phyloP scores from a whole-genome alignment of 2,329 filamentous ascomycete genomes.

The Calonectria honghensis region DNA sequence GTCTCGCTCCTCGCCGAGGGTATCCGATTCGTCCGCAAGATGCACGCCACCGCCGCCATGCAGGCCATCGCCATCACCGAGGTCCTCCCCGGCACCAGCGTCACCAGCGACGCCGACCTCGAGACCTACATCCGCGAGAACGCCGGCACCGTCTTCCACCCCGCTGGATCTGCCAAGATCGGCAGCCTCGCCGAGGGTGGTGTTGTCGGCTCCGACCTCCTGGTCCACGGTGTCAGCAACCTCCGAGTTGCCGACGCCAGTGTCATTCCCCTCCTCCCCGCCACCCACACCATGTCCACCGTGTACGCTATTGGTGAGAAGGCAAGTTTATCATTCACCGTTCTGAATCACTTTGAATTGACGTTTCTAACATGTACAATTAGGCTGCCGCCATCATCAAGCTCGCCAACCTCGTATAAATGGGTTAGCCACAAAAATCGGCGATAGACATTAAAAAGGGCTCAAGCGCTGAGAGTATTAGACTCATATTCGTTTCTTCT shows the following conservation, averaged over 20 bases:
- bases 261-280: conserved; percentile 53
- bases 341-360: background rate
- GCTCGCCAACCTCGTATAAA: conserved; percentile 5
- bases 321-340: background rate
- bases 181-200: conserved; percentile 64
- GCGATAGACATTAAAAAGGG: background rate
- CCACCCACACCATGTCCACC: conserved; percentile 53
- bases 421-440: background rate
- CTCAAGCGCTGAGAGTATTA: background rate
- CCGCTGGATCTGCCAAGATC: conserved; percentile 58
- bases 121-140: conserved; percentile 43
- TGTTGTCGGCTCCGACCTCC: conserved; percentile 52
- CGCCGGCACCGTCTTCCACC: conserved; percentile 47
- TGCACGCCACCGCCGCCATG: background rate
- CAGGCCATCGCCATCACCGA: background rate
- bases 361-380: background rate
- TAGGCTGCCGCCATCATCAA: conserved; percentile 14
- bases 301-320: conserved; percentile 57
- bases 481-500: conserved; percentile 14
- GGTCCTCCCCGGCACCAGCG: conserved; percentile 3
- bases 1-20: conserved; percentile 2
- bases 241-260: conserved; percentile 62
- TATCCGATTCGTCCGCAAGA: background rate
- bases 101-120: conserved; percentile 43
- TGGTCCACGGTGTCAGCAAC: conserved; percentile 49